Conservation (phyloP, 129 eudicot genomes). For the Artemisia annua region DNA sequence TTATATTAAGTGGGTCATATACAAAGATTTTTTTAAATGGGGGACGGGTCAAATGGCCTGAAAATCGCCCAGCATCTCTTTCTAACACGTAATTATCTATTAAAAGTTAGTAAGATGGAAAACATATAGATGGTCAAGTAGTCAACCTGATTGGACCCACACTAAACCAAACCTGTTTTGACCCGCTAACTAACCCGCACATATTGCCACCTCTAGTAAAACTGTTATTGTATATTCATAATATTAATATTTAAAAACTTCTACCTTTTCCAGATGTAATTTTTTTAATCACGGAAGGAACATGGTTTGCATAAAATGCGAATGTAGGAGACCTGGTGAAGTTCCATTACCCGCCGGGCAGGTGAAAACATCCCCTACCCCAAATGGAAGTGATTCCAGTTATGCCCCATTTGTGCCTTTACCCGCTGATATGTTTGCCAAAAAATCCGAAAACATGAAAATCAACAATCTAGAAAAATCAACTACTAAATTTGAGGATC, state of each 20-base stretch:
- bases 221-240: constrained; percentile 1
- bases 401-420: constrained; percentile 60
- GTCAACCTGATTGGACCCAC: not conserved
- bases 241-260: constrained; percentile 17
- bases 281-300: constrained; percentile 76
- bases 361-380: not conserved
- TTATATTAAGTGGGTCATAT: not conserved
- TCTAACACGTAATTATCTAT: not conserved
- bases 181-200: not conserved
- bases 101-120: not conserved
- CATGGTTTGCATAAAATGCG: constrained; percentile 68
- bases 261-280: constrained; percentile 54
- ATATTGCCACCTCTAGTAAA: constrained; percentile 7
- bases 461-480: constrained; percentile 26
- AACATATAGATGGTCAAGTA: not conserved
- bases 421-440: constrained; percentile 48
- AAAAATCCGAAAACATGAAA: constrained; percentile 31
- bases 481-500: constrained; percentile 6
- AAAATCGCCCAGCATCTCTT: too few relatives aligned
- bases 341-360: constrained; percentile 31
- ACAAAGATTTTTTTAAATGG: not conserved
- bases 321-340: constrained; percentile 62
- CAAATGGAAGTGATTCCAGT: constrained; percentile 35
- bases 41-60: not conserved
- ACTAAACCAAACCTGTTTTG: not conserved